phyloP scores from a whole-genome alignment of 805 yeast species.

The Schwanniomyces yamadae region DNA sequence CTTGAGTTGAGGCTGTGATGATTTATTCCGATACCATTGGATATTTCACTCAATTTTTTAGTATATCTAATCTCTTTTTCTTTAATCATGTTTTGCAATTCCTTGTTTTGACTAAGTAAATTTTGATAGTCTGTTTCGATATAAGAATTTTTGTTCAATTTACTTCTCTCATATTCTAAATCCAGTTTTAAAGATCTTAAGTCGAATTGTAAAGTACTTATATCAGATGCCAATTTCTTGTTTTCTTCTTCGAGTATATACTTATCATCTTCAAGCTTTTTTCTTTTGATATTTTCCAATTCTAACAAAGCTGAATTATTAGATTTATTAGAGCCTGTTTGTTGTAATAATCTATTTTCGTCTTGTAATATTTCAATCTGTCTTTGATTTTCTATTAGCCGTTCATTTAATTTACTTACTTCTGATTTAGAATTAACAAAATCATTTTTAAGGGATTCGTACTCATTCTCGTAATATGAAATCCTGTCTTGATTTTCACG shows the following conservation, averaged over 20 bases:
- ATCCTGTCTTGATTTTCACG: constrained; percentile 25
- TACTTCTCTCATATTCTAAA: constrained; percentile 28
- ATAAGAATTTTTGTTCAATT: constrained; percentile 7
- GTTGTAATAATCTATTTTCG: constrained; percentile 27
- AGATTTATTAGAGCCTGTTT: constrained; percentile 12
- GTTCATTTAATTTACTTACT: constrained; percentile 18
- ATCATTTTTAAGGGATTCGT: constrained; percentile 22
- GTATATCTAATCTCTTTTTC: constrained; percentile 4
- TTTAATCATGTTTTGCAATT: constrained; percentile 21
- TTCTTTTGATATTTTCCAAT: constrained; percentile 20
- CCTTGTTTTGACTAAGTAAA: constrained; percentile 10
- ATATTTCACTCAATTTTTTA: constrained; percentile 7
- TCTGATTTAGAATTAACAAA: constrained; percentile 23
- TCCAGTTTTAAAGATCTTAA: constrained; percentile 35
- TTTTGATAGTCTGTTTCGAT: constrained; percentile 14
- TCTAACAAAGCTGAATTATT: constrained; percentile 21
- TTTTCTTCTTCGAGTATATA: constrained; percentile 25
- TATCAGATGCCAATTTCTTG: constrained; percentile 24
- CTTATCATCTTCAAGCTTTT: constrained; percentile 24
- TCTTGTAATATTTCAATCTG: constrained; percentile 20
- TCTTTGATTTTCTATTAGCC: constrained; percentile 16
- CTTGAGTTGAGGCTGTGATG: not conserved
- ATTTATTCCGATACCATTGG: constrained; percentile 1
- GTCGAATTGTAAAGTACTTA: constrained; percentile 35
- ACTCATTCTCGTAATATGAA: constrained; percentile 27